Conservation (phyloP, 1,139 yeast species). For the Dujonia santamariae region DNA sequence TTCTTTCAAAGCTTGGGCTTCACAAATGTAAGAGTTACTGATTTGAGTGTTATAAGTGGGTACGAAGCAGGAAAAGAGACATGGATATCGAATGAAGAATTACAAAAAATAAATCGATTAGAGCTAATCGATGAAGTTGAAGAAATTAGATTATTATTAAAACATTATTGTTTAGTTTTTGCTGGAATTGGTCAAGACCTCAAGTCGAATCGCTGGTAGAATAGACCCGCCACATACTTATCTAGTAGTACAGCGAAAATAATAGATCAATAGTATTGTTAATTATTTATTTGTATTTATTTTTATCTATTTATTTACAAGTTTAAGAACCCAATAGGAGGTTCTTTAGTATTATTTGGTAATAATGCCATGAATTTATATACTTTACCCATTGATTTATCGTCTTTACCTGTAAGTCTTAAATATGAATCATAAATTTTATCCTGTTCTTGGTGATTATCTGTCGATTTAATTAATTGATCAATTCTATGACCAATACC, state of each 20-base stretch:
- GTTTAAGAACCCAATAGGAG: constrained; percentile 32
- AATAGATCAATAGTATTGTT: not conserved
- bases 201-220: not conserved
- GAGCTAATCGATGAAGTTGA: constrained; percentile 90
- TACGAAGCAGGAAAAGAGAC: constrained; percentile 15
- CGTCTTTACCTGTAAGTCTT: constrained; percentile 61
- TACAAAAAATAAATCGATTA: constrained; percentile 51
- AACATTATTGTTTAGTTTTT: constrained; percentile 65
- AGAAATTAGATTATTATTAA: constrained; percentile 69
- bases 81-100: constrained; percentile 52
- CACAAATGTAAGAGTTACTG: constrained; percentile 32
- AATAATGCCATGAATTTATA: constrained; percentile 71
- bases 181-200: constrained; percentile 12
- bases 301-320: not conserved
- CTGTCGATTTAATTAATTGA: constrained; percentile 39
- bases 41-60: constrained; percentile 59
- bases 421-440: constrained; percentile 56
- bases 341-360: constrained; percentile 35
- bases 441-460: constrained; percentile 34
- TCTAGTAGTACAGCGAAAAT: not conserved
- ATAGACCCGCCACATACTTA: too few relatives aligned
- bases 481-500: constrained; percentile 75
- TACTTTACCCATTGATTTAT: constrained; percentile 70
- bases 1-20: constrained; percentile 25
- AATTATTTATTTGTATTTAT: not conserved